Conservation (phyloP, 306 rosid species). For the Begonia fuchsioides region DNA sequence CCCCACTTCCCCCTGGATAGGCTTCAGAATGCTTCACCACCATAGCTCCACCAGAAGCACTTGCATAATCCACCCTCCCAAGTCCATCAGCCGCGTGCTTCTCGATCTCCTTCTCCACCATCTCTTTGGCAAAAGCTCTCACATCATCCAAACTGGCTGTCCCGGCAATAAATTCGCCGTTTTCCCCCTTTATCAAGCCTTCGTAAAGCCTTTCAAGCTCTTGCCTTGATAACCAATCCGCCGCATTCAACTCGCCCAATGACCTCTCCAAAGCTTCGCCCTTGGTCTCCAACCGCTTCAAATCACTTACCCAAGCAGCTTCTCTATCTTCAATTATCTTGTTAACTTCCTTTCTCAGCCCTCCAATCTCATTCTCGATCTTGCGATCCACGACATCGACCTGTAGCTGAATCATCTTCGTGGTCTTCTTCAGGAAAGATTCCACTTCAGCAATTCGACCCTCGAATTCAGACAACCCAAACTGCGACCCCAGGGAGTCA, state of each 20-base stretch:
- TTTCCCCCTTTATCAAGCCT: constrained; percentile 32
- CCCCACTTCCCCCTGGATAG: constrained; percentile 16
- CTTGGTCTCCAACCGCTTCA: constrained; percentile 42
- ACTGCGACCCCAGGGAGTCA: constrained; percentile 10
- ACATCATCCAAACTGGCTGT: constrained; percentile 55
- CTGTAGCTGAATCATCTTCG: constrained; percentile 66
- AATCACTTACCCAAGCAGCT: constrained; percentile 20
- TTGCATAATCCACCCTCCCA: constrained; percentile 74
- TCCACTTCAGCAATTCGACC: constrained; percentile 66
- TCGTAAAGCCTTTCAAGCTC: constrained; percentile 55
- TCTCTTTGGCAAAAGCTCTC: constrained; percentile 50
- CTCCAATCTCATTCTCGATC: constrained; percentile 47
- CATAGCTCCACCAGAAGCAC: constrained; percentile 45
- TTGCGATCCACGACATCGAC: constrained; percentile 74
- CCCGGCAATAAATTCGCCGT: constrained; percentile 14
- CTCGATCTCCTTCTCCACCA: constrained; percentile 64
- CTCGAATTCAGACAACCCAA: constrained; percentile 53
- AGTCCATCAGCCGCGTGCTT: constrained; percentile 91
- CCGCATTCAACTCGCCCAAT: constrained; percentile 37
- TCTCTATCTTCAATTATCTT: constrained; percentile 42
- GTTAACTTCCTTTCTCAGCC: constrained; percentile 41
- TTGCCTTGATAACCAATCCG: constrained; percentile 49
- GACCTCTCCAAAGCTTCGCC: constrained; percentile 44
- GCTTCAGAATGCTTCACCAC: constrained; percentile 72
- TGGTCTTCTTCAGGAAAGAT: constrained; percentile 36